These are phyloP conservation scores for Cercophora samala DNA, from an alignment of 495 filamentous ascomycete species.

Conservation along the genomic window DNA sequence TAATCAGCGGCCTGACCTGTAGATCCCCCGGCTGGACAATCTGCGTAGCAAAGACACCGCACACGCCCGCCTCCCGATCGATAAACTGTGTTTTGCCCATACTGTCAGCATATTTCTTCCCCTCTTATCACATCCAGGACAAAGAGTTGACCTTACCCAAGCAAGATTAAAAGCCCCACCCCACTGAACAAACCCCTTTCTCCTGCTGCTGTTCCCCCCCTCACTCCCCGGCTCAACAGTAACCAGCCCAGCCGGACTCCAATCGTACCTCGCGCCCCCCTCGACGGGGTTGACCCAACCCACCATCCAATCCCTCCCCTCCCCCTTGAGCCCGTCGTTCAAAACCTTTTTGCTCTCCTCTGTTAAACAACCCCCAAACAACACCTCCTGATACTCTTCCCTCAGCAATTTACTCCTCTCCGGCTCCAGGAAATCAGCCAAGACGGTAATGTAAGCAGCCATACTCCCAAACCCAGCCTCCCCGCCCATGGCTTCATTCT, in stretches of 20 bases:
- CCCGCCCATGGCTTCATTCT: conserved; percentile 27
- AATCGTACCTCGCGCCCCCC: conserved; percentile 31
- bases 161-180: conserved; percentile 33
- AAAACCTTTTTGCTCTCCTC: conserved; percentile 18
- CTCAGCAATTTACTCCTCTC: conserved; percentile 35
- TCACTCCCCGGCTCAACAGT: conserved; percentile 22
- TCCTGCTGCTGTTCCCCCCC: conserved; percentile 27
- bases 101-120: conserved; percentile 11
- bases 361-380: conserved; percentile 34
- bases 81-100: conserved; percentile 29
- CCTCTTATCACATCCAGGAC: neutral
- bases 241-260: conserved; percentile 35
- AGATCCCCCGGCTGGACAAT: conserved; percentile 27
- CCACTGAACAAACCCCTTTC: conserved; percentile 36
- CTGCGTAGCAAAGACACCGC: conserved; percentile 36
- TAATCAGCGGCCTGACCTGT: conserved; percentile 25
- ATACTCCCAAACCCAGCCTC: conserved; percentile 31
- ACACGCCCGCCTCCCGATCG: conserved; percentile 34
- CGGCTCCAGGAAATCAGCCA: neutral
- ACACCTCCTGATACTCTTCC: conserved; percentile 22
- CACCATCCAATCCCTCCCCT: conserved; percentile 29
- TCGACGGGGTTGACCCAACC: conserved; percentile 18
- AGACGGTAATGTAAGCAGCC: conserved; percentile 30
- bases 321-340: conserved; percentile 12
- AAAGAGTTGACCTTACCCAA: conserved; percentile 30